Percentiles rank a stretch among this genome's conserved stretches.
Conservation (phyloP, 225 moss, liverwort and hornwort species). For the Neckera pumila region DNA sequence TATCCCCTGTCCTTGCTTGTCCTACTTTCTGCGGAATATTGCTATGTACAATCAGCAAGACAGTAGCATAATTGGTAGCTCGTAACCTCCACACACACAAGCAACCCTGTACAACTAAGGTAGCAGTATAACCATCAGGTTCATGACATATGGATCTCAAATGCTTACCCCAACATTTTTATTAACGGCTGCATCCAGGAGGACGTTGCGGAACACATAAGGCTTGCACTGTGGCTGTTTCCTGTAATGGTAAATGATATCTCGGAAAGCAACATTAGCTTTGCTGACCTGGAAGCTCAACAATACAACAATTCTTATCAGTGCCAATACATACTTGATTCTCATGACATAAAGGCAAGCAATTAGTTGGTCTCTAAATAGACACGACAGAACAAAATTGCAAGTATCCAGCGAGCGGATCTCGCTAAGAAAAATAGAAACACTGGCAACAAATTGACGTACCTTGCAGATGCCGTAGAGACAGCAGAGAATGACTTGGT, state of each 20-base stretch:
- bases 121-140: neutral
- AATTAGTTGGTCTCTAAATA: neutral
- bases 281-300: conserved; percentile 70
- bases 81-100: neutral
- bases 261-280: conserved; percentile 77
- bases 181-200: conserved; percentile 30
- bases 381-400: neutral
- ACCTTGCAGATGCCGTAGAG: conserved; percentile 98
- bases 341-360: neutral
- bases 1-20: conserved; percentile 70
- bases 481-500: conserved; percentile 92
- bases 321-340: neutral
- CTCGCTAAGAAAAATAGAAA: neutral
- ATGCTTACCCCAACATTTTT: conserved; percentile 54
- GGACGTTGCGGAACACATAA: conserved; percentile 76
- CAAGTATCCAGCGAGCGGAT: neutral
- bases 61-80: neutral
- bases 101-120: neutral
- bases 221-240: conserved; percentile 97
- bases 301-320: neutral
- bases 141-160: neutral
- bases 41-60: neutral
- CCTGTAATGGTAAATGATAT: conserved; percentile 81
- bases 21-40: conserved; percentile 43
- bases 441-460: neutral